Conservation (phyloP, 2,329 filamentous ascomycete genomes). For the Mycosphaerella arachidis region DNA sequence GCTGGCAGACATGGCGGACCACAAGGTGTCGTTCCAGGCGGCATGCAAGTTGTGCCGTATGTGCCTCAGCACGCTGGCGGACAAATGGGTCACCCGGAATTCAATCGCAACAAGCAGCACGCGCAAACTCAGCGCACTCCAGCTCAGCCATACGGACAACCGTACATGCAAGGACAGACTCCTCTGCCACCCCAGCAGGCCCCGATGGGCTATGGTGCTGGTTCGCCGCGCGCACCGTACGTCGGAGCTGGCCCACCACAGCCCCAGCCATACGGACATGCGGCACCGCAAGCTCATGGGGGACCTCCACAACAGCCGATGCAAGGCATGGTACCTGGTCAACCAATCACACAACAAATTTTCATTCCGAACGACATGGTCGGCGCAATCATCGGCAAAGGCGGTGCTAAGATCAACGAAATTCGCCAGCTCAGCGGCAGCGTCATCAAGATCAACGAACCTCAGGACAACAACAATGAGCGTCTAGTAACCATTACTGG, state of each 20-base stretch:
- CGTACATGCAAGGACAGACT: conserved; percentile 64
- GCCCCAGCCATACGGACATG: conserved; percentile 56
- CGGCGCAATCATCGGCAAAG: conserved; percentile 97
- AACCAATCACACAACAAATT: conserved; percentile 93
- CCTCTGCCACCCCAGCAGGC: conserved; percentile 39
- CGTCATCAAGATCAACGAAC: conserved; percentile 99
- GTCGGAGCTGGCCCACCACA: conserved; percentile 75
- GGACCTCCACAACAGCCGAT: conserved; percentile 72
- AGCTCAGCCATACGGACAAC: conserved; percentile 49
- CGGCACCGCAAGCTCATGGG: conserved; percentile 57
- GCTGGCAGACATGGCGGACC: conserved; percentile 91
- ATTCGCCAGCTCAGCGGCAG: conserved; percentile 95
- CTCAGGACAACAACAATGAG: conserved; percentile 98
- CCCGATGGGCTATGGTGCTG: conserved; percentile 72
- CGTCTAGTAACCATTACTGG: conserved; percentile 95
- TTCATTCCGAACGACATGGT: conserved; percentile 99
- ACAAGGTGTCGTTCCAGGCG: conserved; percentile 87
- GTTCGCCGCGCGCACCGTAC: conserved; percentile 69
- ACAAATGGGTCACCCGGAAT: conserved; percentile 86
- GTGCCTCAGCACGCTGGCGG: conserved; percentile 88
- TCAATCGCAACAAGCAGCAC: conserved; percentile 67
- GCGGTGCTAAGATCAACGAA: conserved; percentile 98
- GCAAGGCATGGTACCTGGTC: conserved; percentile 65
- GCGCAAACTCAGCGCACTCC: conserved; percentile 68
- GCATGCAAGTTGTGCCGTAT: conserved; percentile 99